phyloP scores from a whole-genome alignment of 768 basidiomycete species.

The Megacollybia marginata region DNA sequence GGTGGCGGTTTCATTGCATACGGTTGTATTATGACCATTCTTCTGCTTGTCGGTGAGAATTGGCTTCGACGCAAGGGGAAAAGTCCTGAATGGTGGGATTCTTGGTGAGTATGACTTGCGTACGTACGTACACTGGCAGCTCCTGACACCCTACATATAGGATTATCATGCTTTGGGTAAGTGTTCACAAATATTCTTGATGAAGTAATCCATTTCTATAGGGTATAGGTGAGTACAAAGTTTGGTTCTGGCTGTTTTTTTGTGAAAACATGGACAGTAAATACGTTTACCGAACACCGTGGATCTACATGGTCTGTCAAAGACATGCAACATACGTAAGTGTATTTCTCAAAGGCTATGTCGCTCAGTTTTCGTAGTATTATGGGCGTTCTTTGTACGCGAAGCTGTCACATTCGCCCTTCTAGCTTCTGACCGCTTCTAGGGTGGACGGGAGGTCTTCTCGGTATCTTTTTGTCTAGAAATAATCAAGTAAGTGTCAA shows the following conservation, averaged over 20 bases:
- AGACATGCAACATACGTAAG: constrained; percentile 92
- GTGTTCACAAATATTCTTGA: constrained; percentile 6
- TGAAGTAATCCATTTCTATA: constrained; percentile 12
- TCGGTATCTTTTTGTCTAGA: constrained; percentile 77
- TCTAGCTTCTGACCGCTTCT: constrained; percentile 4
- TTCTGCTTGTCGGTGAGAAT: constrained; percentile 68
- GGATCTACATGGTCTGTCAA: constrained; percentile 79
- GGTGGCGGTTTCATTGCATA: constrained; percentile 90
- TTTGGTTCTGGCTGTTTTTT: neutral
- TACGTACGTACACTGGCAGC: neutral
- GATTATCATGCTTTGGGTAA: constrained; percentile 48
- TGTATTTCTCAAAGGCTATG: constrained; percentile 7
- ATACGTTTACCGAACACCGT: constrained; percentile 90
- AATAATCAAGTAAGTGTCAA: constrained; percentile 55
- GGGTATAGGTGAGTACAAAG: constrained; percentile 46
- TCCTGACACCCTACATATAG: constrained; percentile 8
- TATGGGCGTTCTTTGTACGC: constrained; percentile 65
- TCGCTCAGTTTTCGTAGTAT: constrained; percentile 32
- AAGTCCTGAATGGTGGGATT: constrained; percentile 85
- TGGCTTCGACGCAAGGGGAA: constrained; percentile 68
- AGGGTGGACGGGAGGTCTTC: constrained; percentile 92
- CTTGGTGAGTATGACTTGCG: constrained; percentile 45
- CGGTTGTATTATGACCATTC: constrained; percentile 70
- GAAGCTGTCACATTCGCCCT: neutral
- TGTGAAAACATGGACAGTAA: constrained; percentile 45